phyloP scores from a whole-genome alignment of 768 basidiomycete species.

The Phanerochaete carnosa region DNA sequence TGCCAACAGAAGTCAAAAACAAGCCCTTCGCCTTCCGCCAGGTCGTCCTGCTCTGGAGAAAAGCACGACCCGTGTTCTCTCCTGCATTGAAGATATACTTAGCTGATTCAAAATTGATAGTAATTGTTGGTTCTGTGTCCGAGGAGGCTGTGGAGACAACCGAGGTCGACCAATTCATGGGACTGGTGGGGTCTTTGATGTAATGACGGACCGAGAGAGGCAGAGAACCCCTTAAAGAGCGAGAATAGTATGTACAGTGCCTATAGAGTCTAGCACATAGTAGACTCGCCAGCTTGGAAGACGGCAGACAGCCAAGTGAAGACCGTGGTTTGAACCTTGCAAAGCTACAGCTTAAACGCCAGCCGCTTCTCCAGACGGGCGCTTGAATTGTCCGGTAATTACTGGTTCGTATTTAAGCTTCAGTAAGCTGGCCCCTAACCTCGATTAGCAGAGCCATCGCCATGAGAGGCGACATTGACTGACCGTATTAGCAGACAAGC shows the following conservation, averaged over 20 bases:
- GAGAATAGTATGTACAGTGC: background rate
- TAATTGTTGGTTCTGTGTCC: constrained; percentile 80
- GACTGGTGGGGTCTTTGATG: background rate
- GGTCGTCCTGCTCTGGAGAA: constrained; percentile 61
- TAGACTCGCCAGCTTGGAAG: constrained; percentile 11
- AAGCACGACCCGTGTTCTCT: constrained; percentile 75
- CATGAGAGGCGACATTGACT: no score
- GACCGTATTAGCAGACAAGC: no score
- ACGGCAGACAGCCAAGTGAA: background rate
- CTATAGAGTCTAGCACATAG: constrained; percentile 7
- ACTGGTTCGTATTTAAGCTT: no score
- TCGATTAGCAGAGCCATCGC: no score
- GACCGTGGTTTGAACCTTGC: no score
- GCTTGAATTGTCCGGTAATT: no score
- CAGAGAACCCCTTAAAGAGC: background rate
- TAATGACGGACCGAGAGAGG: background rate
- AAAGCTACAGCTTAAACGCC: no score
- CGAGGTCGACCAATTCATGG: constrained; percentile 57
- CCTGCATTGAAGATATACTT: constrained; percentile 89
- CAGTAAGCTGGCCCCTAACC: no score
- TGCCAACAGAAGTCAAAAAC: constrained; percentile 67
- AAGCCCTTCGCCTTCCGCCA: constrained; percentile 67
- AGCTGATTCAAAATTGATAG: constrained; percentile 70
- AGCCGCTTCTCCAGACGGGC: no score
- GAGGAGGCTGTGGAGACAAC: constrained; percentile 56